These are phyloP conservation scores for Podila epigama DNA, from an alignment of 192 early-diverging fungal species.

Conservation along the genomic window DNA sequence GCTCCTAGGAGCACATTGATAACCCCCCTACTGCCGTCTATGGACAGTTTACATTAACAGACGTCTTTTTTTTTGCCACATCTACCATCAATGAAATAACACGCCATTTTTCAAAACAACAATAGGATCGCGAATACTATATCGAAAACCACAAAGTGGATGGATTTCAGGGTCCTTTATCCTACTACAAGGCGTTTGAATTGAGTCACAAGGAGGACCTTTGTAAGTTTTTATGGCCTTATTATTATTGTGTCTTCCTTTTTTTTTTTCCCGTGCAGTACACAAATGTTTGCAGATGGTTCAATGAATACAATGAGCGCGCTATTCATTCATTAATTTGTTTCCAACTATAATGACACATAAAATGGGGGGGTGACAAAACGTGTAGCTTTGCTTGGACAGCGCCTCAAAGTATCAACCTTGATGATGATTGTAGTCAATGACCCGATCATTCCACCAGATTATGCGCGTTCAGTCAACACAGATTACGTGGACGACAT, in stretches of 20 bases:
- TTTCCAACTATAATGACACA: too few species aligned
- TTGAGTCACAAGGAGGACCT: conserved; percentile 7
- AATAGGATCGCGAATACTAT: conserved; percentile 10
- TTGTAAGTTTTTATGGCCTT: neutral
- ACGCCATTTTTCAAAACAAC: too few species aligned
- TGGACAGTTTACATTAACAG: too few species aligned
- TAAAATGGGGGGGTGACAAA: too few species aligned
- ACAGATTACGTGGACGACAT: conserved; percentile 12
- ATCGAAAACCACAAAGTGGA: neutral
- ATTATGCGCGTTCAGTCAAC: conserved; percentile 1
- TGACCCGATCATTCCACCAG: neutral
- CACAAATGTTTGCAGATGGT: neutral
- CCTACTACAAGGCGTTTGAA: conserved; percentile 8
- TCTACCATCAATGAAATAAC: neutral
- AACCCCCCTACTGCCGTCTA: too few species aligned
- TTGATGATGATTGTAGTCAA: conserved; percentile 7
- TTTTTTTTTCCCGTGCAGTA: neutral
- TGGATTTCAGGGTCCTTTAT: conserved; percentile 7
- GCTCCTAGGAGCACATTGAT: too few species aligned
- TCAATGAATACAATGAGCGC: too few species aligned
- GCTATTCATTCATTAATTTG: too few species aligned
- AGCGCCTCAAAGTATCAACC: conserved; percentile 2
- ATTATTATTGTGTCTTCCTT: neutral
- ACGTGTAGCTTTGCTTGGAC: conserved; percentile 8
- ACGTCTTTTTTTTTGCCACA: neutral